Evolutionary conservation across 768 basidiomycete species (phyloP).

Genomic region (Albatrellus ellisii): DNA sequence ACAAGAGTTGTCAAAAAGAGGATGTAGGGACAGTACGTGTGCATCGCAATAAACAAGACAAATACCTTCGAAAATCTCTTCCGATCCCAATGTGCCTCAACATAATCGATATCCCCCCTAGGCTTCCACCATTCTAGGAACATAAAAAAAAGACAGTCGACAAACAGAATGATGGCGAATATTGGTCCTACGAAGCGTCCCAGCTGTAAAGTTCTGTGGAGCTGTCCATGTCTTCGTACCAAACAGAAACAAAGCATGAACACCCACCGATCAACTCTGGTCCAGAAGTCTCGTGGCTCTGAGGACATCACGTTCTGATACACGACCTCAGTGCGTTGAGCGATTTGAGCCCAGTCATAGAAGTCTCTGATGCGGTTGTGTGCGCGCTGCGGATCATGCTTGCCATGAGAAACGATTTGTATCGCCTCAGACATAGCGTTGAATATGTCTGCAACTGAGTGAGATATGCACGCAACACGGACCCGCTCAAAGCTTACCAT

Average conservation of each 20-base stretch:
- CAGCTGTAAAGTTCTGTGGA: constrained; percentile 53
- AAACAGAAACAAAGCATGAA: not conserved
- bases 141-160: constrained; percentile 81
- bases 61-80: constrained; percentile 22
- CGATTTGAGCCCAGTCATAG: constrained; percentile 79
- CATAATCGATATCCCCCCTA: constrained; percentile 62
- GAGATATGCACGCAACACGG: not conserved
- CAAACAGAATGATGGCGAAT: constrained; percentile 75
- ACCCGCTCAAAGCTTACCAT: constrained; percentile 40
- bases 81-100: constrained; percentile 48
- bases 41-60: no score
- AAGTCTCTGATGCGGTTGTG: constrained; percentile 71
- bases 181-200: constrained; percentile 80
- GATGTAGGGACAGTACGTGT: no score
- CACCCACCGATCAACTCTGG: constrained; percentile 58
- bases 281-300: constrained; percentile 57
- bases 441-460: constrained; percentile 51
- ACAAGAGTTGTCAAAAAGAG: no score
- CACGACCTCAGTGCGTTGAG: constrained; percentile 71
- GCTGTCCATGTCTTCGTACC: not conserved
- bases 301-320: constrained; percentile 57
- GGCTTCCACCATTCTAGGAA: constrained; percentile 81
- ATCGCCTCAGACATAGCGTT: constrained; percentile 77
- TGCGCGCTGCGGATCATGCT: constrained; percentile 62
- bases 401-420: constrained; percentile 44